These are phyloP conservation scores for Fomes fomentarius DNA, from an alignment of 1,284 basidiomycete species.

Conservation along the genomic window DNA sequence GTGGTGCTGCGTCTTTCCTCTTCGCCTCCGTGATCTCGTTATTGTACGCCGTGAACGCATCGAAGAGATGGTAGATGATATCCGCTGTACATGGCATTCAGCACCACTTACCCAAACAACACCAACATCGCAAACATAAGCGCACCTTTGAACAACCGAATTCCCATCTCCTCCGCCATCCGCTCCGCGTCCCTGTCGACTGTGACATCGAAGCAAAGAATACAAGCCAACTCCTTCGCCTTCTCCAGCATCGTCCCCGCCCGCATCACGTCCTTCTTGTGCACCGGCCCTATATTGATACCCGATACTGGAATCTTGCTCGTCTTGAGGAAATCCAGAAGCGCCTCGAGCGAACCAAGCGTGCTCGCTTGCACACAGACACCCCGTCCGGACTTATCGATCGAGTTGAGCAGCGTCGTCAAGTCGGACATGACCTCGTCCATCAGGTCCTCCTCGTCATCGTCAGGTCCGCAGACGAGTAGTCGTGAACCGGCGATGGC, in stretches of 20 bases:
- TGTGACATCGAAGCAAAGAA: conserved; percentile 97
- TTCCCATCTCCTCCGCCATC: conserved; percentile 92
- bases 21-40: conserved; percentile 93
- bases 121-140: not conserved
- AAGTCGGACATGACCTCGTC: conserved; percentile 98
- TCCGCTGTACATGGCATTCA: conserved; percentile 59
- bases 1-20: conserved; percentile 88
- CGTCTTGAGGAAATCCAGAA: conserved; percentile 93
- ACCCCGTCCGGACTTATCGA: conserved; percentile 94
- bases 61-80: conserved; percentile 99
- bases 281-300: conserved; percentile 98
- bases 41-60: conserved; percentile 97
- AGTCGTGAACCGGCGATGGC: conserved; percentile 98
- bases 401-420: conserved; percentile 86
- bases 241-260: conserved; percentile 95
- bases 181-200: conserved; percentile 92
- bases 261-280: conserved; percentile 96
- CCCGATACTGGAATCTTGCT: conserved; percentile 98
- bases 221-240: conserved; percentile 93
- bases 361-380: conserved; percentile 99
- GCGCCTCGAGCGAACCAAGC: conserved; percentile 94
- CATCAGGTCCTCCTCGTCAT: conserved; percentile 93
- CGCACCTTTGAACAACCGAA: conserved; percentile 91
- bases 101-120: conserved; percentile 1
- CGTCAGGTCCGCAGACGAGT: conserved; percentile 90